A percentile compares a stretch with the other conserved stretches of the same genome.
Conservation (phyloP, 225 moss, liverwort and hornwort genomes). For the Thuidium tamariscinum region DNA sequence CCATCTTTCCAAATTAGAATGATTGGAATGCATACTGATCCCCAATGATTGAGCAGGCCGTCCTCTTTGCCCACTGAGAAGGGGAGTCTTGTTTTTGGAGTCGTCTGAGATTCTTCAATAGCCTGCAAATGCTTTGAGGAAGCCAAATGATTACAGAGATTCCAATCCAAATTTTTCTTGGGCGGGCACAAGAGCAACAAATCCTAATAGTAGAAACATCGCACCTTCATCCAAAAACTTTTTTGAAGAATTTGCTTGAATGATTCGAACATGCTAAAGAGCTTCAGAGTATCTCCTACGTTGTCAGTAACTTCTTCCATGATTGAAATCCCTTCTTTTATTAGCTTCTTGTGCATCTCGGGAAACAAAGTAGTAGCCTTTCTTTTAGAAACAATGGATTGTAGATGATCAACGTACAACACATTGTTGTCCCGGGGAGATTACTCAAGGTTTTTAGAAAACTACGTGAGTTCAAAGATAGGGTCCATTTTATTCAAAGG, state of each 20-base stretch:
- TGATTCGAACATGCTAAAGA: neutral
- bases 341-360: neutral
- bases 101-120: accelerated
- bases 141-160: neutral
- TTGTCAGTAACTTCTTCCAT: neutral
- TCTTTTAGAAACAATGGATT: neutral
- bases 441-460: too few relatives aligned
- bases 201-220: neutral
- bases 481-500: too few relatives aligned
- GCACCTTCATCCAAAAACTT: neutral
- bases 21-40: neutral
- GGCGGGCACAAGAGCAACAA: neutral
- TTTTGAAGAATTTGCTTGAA: neutral
- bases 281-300: accelerated
- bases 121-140: neutral
- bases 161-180: neutral
- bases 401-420: neutral
- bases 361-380: neutral
- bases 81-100: too few relatives aligned
- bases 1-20: neutral
- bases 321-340: neutral
- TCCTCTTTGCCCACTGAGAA: neutral
- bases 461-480: too few relatives aligned
- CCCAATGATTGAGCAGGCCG: accelerated
- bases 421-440: too few relatives aligned